Evolutionary conservation across 495 filamentous ascomycete genomes (phyloP), one percentile per base, ranked within the genome.

Genomic region (Choiromyces venosus): DNA sequence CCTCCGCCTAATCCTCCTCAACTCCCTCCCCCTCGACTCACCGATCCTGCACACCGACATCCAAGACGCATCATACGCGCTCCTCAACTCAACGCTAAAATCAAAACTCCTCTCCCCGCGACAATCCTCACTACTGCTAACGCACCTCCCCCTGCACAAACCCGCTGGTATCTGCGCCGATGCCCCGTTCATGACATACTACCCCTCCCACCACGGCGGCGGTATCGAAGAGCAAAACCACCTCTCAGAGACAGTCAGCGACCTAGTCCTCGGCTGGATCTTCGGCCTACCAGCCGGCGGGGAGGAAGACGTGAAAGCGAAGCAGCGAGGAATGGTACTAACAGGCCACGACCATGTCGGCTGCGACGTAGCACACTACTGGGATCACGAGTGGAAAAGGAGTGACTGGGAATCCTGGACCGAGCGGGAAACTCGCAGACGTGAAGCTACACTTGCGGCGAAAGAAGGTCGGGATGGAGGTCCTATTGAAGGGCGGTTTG

Each of bases 311-410:
- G 86, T 82, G 16, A 79, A 82, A 16, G 91, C 91, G 5, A 81
- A 82, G 40, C 92, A 92, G 4, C 84, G 90, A 21, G 90, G 90
- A 0, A 80, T 98, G 14, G 88, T 99, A 18, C 83, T 99, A 7
- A 97, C 92, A 19, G 95, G 95, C 0, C 95, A 99, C 78, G 95
- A 99, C 79, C 95, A 99, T 78, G 90, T 91, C 71, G 95, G 95
- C 4, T 99, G 95, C 78, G 93, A 97, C 82, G 90, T 88, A 0
- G 89, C 90, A 67, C 95, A 99, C 83, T 93, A 86, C 77, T 87
- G 92, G 71, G 87, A n/a, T 90, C n/a, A n/a, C n/a, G n/a, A n/a
- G n/a, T n/a, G n/a, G n/a, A n/a, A n/a, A n/a, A n/a, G n/a, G n/a
- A n/a, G n/a, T n/a, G n/a, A n/a, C n/a, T n/a, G n/a, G n/a, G n/a